Percentiles rank a stretch among this genome's conserved stretches.
Evolutionary conservation across 2,329 filamentous ascomycete species (phyloP).

Genomic region (Colletotrichum agaves): DNA sequence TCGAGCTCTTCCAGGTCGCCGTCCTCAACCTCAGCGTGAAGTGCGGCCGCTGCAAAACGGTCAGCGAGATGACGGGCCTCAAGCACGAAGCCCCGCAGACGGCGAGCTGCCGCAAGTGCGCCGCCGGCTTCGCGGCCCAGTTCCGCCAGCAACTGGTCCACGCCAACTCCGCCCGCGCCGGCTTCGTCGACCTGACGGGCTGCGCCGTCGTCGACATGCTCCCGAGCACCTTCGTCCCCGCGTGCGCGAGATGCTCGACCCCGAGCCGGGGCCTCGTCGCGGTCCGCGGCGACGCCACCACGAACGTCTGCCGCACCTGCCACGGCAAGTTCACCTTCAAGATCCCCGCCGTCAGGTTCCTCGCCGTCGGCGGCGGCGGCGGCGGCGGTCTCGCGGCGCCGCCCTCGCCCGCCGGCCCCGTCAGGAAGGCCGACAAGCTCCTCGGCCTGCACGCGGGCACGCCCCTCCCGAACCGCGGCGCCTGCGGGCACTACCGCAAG

Average conservation of each 20-base stretch:
- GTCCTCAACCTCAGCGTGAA: slow-evolving; percentile 77
- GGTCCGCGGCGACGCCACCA: slow-evolving; percentile 77
- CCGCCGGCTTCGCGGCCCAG: slow-evolving; percentile 58
- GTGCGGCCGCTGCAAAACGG: slow-evolving; percentile 81
- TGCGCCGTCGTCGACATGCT: slow-evolving; percentile 82
- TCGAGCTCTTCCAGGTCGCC: slow-evolving; percentile 78
- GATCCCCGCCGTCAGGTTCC: slow-evolving; percentile 81
- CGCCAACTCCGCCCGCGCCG: slow-evolving; percentile 76
- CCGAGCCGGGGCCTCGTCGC: slow-evolving; percentile 74
- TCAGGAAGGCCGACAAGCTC: slow-evolving; percentile 62
- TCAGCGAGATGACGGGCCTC: slow-evolving; percentile 75
- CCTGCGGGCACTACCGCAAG: slow-evolving; percentile 68
- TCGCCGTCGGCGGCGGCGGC: slow-evolving; percentile 73
- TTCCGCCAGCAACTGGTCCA: slow-evolving; percentile 80
- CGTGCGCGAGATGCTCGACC: slow-evolving; percentile 80
- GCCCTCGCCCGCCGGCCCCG: slow-evolving; percentile 49
- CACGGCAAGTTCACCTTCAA: slow-evolving; percentile 84
- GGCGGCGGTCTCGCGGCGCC: slow-evolving; percentile 58
- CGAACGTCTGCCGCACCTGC: slow-evolving; percentile 82
- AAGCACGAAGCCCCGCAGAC: slow-evolving; percentile 64
- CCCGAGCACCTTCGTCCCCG: slow-evolving; percentile 82
- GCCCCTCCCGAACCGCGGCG: slow-evolving; percentile 62
- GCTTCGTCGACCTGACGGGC: slow-evolving; percentile 80
- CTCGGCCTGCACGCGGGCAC: slow-evolving; percentile 68
- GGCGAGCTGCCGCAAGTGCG: slow-evolving; percentile 69